Base-by-base conservation (phyloP, 2,329 filamentous ascomycete species). In the Aureobasidium mangrovei region DNA sequence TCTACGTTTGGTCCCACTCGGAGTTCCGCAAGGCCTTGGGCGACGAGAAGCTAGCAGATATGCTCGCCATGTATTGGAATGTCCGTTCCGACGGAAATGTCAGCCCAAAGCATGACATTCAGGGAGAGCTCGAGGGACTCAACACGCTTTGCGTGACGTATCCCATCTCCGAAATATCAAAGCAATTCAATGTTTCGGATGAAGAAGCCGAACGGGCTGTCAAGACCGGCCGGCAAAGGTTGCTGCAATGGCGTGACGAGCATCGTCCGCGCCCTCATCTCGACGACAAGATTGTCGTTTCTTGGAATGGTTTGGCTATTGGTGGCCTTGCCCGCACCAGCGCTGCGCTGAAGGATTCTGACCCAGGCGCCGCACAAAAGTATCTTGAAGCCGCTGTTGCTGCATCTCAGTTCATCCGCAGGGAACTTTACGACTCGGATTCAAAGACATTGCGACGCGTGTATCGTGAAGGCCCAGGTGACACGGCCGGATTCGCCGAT, bases 81-180 rank as follows among this genome's bases (percentile, higher is more conserved):
- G 85, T 96, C 10, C 79, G 81, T 32, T 78, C 87, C 39, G 83
- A 94, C 61, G 93, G 93, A 42, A 97, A 98, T 63, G 85, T 98
- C 1, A 80, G 84, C 33, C 82, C 84, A 3, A 81, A 85, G 54
- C 83, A 91, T 61, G 93, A 98, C 65, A 85, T 88, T 0, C 87
- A 95, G 63, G 91, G 97, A 65, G 91, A 97, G 64, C 91, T 97
- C 57, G 85, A 95, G 64, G 90, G 91, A 63, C 89, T 95, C 66
- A 98, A 97, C 64, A 90, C 95, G 4, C 72, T 96, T 2, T 82
- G 83, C 36, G 78, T 95, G 28, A 80, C 80, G 35, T 82, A 79
- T 57, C 86, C 84, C 0, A 77, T 83, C 0, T 76, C 78, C 24
- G 81, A 85, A 44, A 75, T 98, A 6, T 84, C 85, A 10, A 80